These are phyloP conservation scores for Penicillium arizonense DNA, from an alignment of 495 filamentous ascomycete species.

Conservation along the genomic window DNA sequence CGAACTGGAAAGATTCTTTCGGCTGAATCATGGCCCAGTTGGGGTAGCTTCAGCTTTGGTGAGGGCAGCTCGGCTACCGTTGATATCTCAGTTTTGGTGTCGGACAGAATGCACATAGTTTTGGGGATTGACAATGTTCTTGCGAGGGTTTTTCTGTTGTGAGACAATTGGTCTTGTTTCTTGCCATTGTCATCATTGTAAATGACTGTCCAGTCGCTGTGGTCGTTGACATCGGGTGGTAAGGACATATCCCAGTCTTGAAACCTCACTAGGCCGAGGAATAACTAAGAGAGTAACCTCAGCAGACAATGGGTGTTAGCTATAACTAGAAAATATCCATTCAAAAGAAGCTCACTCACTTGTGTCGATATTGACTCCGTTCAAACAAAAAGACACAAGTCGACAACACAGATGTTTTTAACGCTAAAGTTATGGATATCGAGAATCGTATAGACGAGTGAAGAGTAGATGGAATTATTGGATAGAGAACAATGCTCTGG, in stretches of 20 bases:
- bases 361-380: background rate
- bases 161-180: slow-evolving; percentile 6
- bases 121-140: slow-evolving; percentile 16
- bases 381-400: background rate
- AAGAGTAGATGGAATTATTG: background rate
- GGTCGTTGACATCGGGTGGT: slow-evolving; percentile 1
- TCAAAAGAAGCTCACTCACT: background rate
- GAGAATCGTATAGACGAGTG: too few species aligned
- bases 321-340: too few species aligned
- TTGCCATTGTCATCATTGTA: slow-evolving; percentile 6
- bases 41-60: slow-evolving; percentile 20
- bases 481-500: background rate
- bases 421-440: too few species aligned
- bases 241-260: slow-evolving; percentile 2
- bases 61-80: slow-evolving; percentile 17
- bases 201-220: slow-evolving; percentile 19
- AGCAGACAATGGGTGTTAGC: background rate
- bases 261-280: background rate
- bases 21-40: slow-evolving; percentile 13
- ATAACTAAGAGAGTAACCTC: background rate
- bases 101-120: slow-evolving; percentile 24
- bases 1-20: slow-evolving; percentile 29
- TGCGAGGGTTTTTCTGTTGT: slow-evolving; percentile 5
- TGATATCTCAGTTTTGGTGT: slow-evolving; percentile 19
- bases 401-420: too few species aligned